Percentiles rank a stretch among this genome's conserved stretches.
phyloP scores from a whole-genome alignment of 2,329 filamentous ascomycete species.

The Bipolaris victoriae region DNA sequence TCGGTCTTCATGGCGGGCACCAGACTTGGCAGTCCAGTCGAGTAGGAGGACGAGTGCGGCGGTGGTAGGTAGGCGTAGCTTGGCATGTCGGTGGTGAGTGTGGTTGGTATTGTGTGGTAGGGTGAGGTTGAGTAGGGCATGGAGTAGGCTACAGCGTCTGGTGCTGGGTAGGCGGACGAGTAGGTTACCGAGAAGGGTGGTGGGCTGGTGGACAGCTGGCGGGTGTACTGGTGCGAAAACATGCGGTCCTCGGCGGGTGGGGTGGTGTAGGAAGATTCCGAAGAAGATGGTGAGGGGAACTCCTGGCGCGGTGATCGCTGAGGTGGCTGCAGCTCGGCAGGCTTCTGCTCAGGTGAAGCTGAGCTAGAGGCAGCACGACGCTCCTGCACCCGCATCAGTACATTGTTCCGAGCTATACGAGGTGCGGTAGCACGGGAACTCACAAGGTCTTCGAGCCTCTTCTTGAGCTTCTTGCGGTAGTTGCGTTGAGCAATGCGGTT shows the following conservation, averaged over 20 bases:
- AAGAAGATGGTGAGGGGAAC: slow-evolving; percentile 46
- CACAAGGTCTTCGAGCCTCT: slow-evolving; percentile 77
- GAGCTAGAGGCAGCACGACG: slow-evolving; percentile 71
- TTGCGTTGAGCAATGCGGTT: slow-evolving; percentile 98
- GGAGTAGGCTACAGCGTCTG: slow-evolving; percentile 68
- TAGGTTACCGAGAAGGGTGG: slow-evolving; percentile 66
- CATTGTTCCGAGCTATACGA: slow-evolving; percentile 19
- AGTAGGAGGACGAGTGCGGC: slow-evolving; percentile 51
- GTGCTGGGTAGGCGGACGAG: slow-evolving; percentile 69
- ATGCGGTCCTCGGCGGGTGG: slow-evolving; percentile 72
- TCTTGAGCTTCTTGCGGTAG: slow-evolving; percentile 96
- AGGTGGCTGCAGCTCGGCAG: slow-evolving; percentile 58
- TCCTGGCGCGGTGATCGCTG: slow-evolving; percentile 46
- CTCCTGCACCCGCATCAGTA: slow-evolving; percentile 55
- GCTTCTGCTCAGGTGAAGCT: slow-evolving; percentile 64
- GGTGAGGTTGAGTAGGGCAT: slow-evolving; percentile 57
- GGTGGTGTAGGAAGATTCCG: slow-evolving; percentile 44
- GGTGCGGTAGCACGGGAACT: slow-evolving; percentile 19
- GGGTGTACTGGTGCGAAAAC: slow-evolving; percentile 69
- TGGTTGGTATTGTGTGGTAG: slow-evolving; percentile 49
- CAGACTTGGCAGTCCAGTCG: slow-evolving; percentile 68
- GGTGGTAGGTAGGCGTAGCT: slow-evolving; percentile 65
- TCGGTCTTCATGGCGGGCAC: slow-evolving; percentile 70
- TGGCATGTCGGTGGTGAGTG: slow-evolving; percentile 47
- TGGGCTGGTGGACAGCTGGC: slow-evolving; percentile 73